Evolutionary conservation across 164 flowering plant genomes (phyloP).

Genomic region (Warburgia ugandensis): DNA sequence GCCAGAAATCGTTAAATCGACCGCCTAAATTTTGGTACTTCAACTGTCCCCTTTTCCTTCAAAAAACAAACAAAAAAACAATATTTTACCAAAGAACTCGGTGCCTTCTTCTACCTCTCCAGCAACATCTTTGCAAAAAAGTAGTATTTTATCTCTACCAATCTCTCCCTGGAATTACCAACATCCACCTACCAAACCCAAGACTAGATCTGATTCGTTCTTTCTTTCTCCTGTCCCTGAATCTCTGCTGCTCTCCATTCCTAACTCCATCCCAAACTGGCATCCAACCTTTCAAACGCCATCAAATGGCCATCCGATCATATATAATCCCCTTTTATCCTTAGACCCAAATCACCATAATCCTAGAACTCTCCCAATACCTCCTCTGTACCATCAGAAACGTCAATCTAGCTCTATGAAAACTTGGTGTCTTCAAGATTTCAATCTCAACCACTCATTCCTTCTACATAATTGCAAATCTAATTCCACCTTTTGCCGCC

Average conservation of each 20-base stretch:
- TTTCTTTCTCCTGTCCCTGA: slow-evolving; percentile 61
- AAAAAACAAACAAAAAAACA: no score
- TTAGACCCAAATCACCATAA: slow-evolving; percentile 43
- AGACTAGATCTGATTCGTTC: slow-evolving; percentile 45
- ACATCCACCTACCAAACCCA: slow-evolving; percentile 40
- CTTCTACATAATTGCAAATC: slow-evolving; percentile 39
- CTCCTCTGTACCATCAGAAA: slow-evolving; percentile 59
- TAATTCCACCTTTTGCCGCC: slow-evolving; percentile 74
- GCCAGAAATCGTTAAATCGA: no score
- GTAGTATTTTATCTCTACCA: slow-evolving; percentile 20
- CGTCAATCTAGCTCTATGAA: slow-evolving; percentile 34
- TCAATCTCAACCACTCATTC: slow-evolving; percentile 70
- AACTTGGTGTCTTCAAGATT: slow-evolving; percentile 50
- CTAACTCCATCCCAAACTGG: slow-evolving; percentile 50
- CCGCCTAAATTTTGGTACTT: no score
- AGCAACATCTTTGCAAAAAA: no score
- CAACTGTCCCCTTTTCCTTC: no score
- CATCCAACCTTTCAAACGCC: slow-evolving; percentile 60
- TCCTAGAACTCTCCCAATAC: slow-evolving; percentile 28
- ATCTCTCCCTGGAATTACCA: slow-evolving; percentile 22
- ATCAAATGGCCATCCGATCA: slow-evolving; percentile 46
- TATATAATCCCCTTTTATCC: slow-evolving; percentile 74
- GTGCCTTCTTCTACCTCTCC: no score
- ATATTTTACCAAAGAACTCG: no score
- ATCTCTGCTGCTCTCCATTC: slow-evolving; percentile 61